A percentile compares a stretch with the other conserved stretches of the same genome.
Evolutionary conservation across 257 asterid species (phyloP).

Genomic region (Przewalskia tangutica): DNA sequence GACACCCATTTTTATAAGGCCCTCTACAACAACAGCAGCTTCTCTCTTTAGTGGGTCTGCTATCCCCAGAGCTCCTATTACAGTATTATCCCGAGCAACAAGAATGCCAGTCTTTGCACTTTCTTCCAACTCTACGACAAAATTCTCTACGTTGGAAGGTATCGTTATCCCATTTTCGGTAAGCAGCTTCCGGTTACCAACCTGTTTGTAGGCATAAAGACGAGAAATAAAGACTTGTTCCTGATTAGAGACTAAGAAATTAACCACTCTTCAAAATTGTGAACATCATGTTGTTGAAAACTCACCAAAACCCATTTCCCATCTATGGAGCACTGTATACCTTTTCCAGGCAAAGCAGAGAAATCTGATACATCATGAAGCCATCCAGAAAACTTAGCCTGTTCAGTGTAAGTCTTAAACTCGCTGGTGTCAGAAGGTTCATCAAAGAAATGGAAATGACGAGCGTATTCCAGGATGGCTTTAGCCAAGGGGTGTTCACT

Average conservation of each 20-base stretch:
- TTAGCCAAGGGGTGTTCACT: conserved; percentile 96
- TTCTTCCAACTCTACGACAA: conserved; percentile 83
- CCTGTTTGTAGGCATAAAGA: conserved; percentile 28
- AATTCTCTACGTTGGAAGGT: conserved; percentile 52
- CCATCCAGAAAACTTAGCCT: conserved; percentile 66
- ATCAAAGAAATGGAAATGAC: conserved; percentile 93
- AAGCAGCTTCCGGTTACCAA: conserved; percentile 87
- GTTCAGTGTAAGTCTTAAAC: conserved; percentile 26
- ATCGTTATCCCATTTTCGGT: conserved; percentile 43
- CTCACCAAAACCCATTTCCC: conserved; percentile 78
- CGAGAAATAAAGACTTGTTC: neutral
- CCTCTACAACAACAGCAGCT: conserved; percentile 89
- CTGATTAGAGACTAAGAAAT: neutral
- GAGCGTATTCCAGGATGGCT: conserved; percentile 82
- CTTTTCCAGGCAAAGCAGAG: conserved; percentile 84
- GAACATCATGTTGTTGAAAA: conserved; percentile 2
- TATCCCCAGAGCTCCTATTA: conserved; percentile 84
- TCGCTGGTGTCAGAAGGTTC: conserved; percentile 32
- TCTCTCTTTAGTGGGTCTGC: conserved; percentile 97
- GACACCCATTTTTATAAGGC: conserved; percentile 85
- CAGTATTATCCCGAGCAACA: conserved; percentile 43
- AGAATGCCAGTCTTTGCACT: conserved; percentile 87
- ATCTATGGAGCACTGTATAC: conserved; percentile 66
- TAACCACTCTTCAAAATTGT: neutral
- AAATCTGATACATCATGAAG: conserved; percentile 71